Evolutionary conservation across 768 basidiomycete genomes (phyloP), one percentile per base, ranked within the genome.

Genomic region (Punctularia strigosozonata): DNA sequence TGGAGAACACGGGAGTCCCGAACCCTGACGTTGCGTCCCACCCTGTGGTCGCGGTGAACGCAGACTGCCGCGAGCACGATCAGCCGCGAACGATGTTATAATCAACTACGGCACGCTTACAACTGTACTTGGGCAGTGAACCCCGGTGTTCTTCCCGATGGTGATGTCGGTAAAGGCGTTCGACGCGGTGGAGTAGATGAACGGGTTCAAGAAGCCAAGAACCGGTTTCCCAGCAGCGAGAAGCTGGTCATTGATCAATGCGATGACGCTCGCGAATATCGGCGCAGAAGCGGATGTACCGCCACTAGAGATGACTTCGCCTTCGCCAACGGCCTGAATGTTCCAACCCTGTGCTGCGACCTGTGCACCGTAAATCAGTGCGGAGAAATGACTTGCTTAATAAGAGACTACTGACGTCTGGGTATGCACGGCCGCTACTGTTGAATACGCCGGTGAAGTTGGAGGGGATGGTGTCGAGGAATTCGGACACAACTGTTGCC

Each of bases 391-490:
- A n/a, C n/a, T n/a, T n/a, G n/a, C n/a, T n/a, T n/a, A n/a, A n/a
- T n/a, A n/a, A n/a, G n/a, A n/a, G n/a, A n/a, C n/a, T n/a, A n/a
- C n/a, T n/a, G n/a, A n/a, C n/a, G n/a, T n/a, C n/a, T n/a, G n/a
- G n/a, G n/a, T n/a, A n/a, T n/a, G n/a, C n/a, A n/a, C n/a, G n/a
- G n/a, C n/a, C n/a, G n/a, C n/a, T n/a, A n/a, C n/a, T n/a, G n/a
- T 76, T 77, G 61, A 62, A 79, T 7, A 71, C 51, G 1, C 71
- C 72, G 8, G 57, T 42, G 48, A 64, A 57, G 14, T 61, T 68
- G 21, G 56, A 60, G n/a, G 73, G 75, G 31, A 78, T 61, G 7
- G 46, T 47, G 6, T 38, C 43, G 18, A 61, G 46, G 50, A 56
- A 63, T 13, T 41, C 42, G 10, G 48, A 34, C 3, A 65, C 60